Base-by-base conservation (phyloP, 257 asterid genomes). In the Solanum sejunctum region DNA sequence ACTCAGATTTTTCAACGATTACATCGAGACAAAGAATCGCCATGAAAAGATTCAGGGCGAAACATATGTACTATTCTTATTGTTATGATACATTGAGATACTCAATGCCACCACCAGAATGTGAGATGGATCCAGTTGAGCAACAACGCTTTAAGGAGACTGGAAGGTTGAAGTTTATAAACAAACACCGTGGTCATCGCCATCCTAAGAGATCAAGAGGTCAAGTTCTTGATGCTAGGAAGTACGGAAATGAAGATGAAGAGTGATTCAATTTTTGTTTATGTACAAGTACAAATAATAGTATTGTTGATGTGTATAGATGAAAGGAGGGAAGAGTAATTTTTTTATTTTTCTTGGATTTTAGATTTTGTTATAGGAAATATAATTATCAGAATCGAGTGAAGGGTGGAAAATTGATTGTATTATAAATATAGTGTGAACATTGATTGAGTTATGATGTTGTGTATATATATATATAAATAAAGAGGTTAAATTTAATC, bases 1-100 rank as follows among this genome's bases (percentile, higher is more conserved):
- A 8, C 3, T 86, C 93, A 3, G 90, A 89, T 39, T 90, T 88
- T 83, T 89, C 91, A 3, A 86, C n/a, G 3, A 84, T 93, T 20
- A 91, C 91, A 7, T 85, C 88, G 4, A 89, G 83, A 15, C 99
- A 93, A 73, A 89, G 90, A 84, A 70, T 57, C 84, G 88, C 93
- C 28, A 96, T 94, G 99, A 88, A 88, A 55, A 91, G 77, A 57
- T 96, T 89, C 63, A 89, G 97, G 70, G 89, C 85, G 4, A 96
- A 86, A 12, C 87, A 93, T 23, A 90, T 94, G 94, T 96, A 96
- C n/a, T 96, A 96, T 47, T 93, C 98, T 0, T 93, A 96, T 78
- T 96, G 99, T 51, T 91, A 94, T 3, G 98, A 96, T 67, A 85
- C 84, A 0, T 1, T 93, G 8, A 92, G 99, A 73, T 96, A 96